Conservation (phyloP, 768 basidiomycete species). For the Holtermanniella nyarrowii region DNA sequence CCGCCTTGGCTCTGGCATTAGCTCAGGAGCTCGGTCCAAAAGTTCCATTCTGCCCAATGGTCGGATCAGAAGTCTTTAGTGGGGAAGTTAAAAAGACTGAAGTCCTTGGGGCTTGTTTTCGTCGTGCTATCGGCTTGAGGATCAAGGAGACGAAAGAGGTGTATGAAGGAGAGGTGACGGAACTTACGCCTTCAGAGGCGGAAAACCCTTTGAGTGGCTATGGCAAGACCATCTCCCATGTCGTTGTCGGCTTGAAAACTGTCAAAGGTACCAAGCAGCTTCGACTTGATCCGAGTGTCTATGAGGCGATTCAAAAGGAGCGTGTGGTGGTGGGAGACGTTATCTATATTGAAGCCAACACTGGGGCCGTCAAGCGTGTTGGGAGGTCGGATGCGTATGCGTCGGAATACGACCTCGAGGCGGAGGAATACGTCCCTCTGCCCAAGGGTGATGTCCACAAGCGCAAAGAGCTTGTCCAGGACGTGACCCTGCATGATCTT, state of each 20-base stretch:
- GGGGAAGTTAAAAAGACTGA: conserved; percentile 99
- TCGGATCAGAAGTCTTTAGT: conserved; percentile 92
- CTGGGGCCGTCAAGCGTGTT: conserved; percentile 90
- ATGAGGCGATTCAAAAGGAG: conserved; percentile 95
- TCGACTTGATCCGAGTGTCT: conserved; percentile 84
- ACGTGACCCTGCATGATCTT: conserved; percentile 86
- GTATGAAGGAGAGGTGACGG: conserved; percentile 96
- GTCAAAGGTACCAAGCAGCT: conserved; percentile 89
- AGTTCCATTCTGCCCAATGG: conserved; percentile 98
- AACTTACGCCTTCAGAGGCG: conserved; percentile 87
- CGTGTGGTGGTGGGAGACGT: conserved; percentile 95
- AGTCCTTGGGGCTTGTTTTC: conserved; percentile 85
- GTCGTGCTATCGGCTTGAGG: conserved; percentile 88
- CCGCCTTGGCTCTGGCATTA: conserved; percentile 88
- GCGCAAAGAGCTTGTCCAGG: conserved; percentile 87
- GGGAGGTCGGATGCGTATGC: conserved; percentile 96
- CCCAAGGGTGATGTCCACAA: conserved; percentile 97
- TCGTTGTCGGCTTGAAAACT: conserved; percentile 90
- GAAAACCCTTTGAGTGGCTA: conserved; percentile 96
- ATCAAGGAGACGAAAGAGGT: conserved; percentile 99
- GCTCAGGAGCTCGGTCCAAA: conserved; percentile 89
- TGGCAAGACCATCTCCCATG: conserved; percentile 97
- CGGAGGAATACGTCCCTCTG: conserved; percentile 94
- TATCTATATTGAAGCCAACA: conserved; percentile 86
- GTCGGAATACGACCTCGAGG: conserved; percentile 92